Evolutionary conservation across 495 filamentous ascomycete species (phyloP).

Genomic region (Penicillium paradoxum): DNA sequence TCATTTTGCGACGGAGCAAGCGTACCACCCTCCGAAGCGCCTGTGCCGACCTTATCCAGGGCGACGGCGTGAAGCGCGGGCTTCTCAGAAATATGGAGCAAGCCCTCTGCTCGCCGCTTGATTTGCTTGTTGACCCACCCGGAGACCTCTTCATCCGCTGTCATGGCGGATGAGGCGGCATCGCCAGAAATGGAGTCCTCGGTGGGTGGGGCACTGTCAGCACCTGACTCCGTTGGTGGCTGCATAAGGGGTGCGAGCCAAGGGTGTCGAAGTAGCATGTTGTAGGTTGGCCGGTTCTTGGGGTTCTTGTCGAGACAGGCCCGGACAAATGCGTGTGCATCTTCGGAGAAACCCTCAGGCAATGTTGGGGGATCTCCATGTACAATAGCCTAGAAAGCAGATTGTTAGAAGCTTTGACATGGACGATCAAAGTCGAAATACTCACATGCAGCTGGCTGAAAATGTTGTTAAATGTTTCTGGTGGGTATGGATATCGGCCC

Average conservation of each 20-base stretch:
- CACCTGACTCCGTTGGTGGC: constrained; percentile 76
- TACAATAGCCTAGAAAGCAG: constrained; percentile 76
- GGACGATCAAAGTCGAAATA: constrained; percentile 15
- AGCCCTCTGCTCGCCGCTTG: constrained; percentile 52
- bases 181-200: constrained; percentile 41
- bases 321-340: constrained; percentile 80
- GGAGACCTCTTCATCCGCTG: constrained; percentile 72
- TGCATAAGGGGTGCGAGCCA: constrained; percentile 80
- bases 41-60: constrained; percentile 53
- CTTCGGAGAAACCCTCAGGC: constrained; percentile 72
- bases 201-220: constrained; percentile 52
- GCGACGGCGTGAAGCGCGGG: constrained; percentile 78
- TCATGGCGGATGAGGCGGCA: constrained; percentile 36
- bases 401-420: constrained; percentile 15
- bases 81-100: constrained; percentile 42
- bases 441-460: constrained; percentile 96
- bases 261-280: constrained; percentile 78
- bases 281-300: constrained; percentile 82
- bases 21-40: constrained; percentile 30
- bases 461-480: constrained; percentile 97
- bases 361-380: constrained; percentile 89
- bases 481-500: constrained; percentile 94
- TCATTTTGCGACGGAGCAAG: constrained; percentile 7
- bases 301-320: constrained; percentile 92
- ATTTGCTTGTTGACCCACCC: constrained; percentile 77